phyloP scores from a whole-genome alignment of 2,329 filamentous ascomycete species.

The Hypomyces rosellus region DNA sequence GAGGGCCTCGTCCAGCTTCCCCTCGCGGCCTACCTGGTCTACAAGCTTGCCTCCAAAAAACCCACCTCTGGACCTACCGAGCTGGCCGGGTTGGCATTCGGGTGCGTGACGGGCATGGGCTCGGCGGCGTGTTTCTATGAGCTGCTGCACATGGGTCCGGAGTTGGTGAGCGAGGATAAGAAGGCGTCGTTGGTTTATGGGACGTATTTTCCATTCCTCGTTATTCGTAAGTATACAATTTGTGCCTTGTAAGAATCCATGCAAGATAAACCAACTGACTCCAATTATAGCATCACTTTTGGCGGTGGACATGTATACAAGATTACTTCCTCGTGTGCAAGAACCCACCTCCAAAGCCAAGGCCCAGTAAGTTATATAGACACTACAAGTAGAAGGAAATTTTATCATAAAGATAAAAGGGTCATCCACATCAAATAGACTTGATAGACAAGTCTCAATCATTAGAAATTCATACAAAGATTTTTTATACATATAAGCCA shows the following conservation, averaged over 20 bases:
- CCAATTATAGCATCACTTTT: slow-evolving; percentile 38
- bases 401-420: background rate
- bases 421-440: no score
- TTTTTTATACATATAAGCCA: slow-evolving; percentile 4
- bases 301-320: slow-evolving; percentile 48
- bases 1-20: slow-evolving; percentile 48
- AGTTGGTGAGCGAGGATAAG: slow-evolving; percentile 35
- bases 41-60: slow-evolving; percentile 29
- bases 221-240: slow-evolving; percentile 41
- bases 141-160: slow-evolving; percentile 41
- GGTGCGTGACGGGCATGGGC: slow-evolving; percentile 44
- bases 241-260: no score
- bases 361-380: slow-evolving; percentile 14
- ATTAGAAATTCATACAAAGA: background rate
- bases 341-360: slow-evolving; percentile 32
- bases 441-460: no score
- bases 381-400: background rate
- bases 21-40: slow-evolving; percentile 41
- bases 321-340: slow-evolving; percentile 41
- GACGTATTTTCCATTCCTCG: slow-evolving; percentile 45
- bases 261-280: no score
- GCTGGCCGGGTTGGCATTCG: slow-evolving; percentile 46
- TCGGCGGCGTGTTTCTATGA: slow-evolving; percentile 47
- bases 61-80: slow-evolving; percentile 36
- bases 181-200: slow-evolving; percentile 42